Conservation (phyloP, 768 basidiomycete genomes). For the Hysterangium stoloniferum region DNA sequence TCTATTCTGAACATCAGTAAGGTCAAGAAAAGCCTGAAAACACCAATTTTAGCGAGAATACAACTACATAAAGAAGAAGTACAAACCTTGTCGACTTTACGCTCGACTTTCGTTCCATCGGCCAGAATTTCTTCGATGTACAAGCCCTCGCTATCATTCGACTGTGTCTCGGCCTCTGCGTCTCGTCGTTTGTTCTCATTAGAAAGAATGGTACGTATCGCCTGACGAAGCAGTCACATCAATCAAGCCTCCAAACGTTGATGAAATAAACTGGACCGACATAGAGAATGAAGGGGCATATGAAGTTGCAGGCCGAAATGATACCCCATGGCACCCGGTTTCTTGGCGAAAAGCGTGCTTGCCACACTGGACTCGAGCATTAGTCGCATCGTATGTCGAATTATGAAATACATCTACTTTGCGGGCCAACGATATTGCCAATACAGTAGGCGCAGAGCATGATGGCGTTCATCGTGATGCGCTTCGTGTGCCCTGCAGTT, state of each 20-base stretch:
- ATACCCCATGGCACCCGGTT: constrained; percentile 74
- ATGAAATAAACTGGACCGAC: no score
- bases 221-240: not conserved
- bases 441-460: constrained; percentile 68
- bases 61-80: not conserved
- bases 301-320: constrained; percentile 55
- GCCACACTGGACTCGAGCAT: constrained; percentile 58
- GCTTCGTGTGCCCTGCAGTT: constrained; percentile 68
- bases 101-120: constrained; percentile 44
- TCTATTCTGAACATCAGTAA: constrained; percentile 65
- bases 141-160: constrained; percentile 41
- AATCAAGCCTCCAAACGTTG: no score
- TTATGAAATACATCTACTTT: not conserved
- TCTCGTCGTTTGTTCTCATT: constrained; percentile 62
- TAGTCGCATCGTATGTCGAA: not conserved
- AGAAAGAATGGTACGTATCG: constrained; percentile 44
- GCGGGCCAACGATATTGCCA: constrained; percentile 37
- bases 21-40: constrained; percentile 57
- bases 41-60: not conserved
- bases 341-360: constrained; percentile 49
- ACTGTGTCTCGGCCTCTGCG: constrained; percentile 27
- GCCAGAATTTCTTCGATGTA: constrained; percentile 44
- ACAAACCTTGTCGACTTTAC: constrained; percentile 55
- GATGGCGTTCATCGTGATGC: constrained; percentile 66
- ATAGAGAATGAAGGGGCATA: constrained; percentile 45